These are phyloP conservation scores for Wickerhamiella domercqiae DNA, from an alignment of 805 yeast species.

Conservation along the genomic window DNA sequence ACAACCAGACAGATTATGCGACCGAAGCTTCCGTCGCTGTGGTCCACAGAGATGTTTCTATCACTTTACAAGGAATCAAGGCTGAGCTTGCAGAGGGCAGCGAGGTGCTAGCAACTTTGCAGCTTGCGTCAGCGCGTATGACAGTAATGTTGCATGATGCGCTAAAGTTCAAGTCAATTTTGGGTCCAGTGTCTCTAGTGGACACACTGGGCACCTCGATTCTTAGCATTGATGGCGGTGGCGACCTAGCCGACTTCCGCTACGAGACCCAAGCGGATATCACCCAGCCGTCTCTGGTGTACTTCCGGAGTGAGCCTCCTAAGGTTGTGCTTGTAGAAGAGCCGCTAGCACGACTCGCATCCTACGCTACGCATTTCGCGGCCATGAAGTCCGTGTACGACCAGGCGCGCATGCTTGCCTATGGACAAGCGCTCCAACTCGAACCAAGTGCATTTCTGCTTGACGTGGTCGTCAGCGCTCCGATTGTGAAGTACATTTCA, in stretches of 20 bases:
- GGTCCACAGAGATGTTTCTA: background rate
- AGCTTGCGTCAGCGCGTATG: slow-evolving; percentile 58
- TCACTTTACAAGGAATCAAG: slow-evolving; percentile 58
- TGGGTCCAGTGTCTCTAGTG: slow-evolving; percentile 65
- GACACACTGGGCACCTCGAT: slow-evolving; percentile 63
- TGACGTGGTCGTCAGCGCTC: slow-evolving; percentile 62
- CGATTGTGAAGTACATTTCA: slow-evolving; percentile 63
- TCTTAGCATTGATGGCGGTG: slow-evolving; percentile 71
- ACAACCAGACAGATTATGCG: background rate
- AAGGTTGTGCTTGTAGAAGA: slow-evolving; percentile 68
- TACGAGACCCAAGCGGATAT: slow-evolving; percentile 58
- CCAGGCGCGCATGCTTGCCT: slow-evolving; percentile 73
- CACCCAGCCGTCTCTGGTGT: slow-evolving; percentile 35
- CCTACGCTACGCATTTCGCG: slow-evolving; percentile 57
- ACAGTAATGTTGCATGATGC: slow-evolving; percentile 56
- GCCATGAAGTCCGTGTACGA: slow-evolving; percentile 85
- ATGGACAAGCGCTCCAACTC: slow-evolving; percentile 58
- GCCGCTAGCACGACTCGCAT: slow-evolving; percentile 51
- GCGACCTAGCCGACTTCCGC: slow-evolving; percentile 61
- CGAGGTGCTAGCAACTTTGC: slow-evolving; percentile 61
- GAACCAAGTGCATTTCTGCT: slow-evolving; percentile 49
- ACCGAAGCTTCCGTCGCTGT: background rate
- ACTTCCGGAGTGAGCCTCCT: slow-evolving; percentile 60
- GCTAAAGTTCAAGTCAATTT: slow-evolving; percentile 47
- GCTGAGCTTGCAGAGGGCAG: slow-evolving; percentile 72